Conservation (phyloP, 2,329 filamentous ascomycete species). For the Cephalotrichum gorgonifer region DNA sequence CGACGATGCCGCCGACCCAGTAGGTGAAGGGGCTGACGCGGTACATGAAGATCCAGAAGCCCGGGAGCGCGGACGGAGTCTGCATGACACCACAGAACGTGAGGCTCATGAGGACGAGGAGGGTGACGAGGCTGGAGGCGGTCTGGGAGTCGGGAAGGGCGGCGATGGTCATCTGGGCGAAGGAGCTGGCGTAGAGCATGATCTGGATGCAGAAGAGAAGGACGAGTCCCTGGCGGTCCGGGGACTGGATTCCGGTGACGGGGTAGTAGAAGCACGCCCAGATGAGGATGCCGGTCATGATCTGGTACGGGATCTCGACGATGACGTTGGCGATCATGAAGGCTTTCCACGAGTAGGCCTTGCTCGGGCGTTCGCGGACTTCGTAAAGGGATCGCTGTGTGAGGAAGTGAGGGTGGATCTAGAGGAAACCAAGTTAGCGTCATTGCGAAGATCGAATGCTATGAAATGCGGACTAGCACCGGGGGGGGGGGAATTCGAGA, state of each 20-base stretch:
- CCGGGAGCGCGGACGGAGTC: slow-evolving; percentile 51
- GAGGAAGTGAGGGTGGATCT: slow-evolving; percentile 68
- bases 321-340: slow-evolving; percentile 64
- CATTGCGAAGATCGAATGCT: not conserved
- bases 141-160: slow-evolving; percentile 60
- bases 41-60: slow-evolving; percentile 73
- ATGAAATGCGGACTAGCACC: slow-evolving; percentile 24
- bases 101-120: slow-evolving; percentile 47
- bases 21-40: slow-evolving; percentile 67
- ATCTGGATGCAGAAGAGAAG: slow-evolving; percentile 56
- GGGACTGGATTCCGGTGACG: slow-evolving; percentile 35
- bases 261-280: slow-evolving; percentile 62
- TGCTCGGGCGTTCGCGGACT: slow-evolving; percentile 63
- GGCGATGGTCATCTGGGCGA: slow-evolving; percentile 64
- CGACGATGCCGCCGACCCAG: slow-evolving; percentile 55
- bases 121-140: slow-evolving; percentile 50
- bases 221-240: slow-evolving; percentile 52
- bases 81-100: too few relatives aligned
- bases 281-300: slow-evolving; percentile 51
- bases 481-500: not conserved
- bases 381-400: slow-evolving; percentile 67
- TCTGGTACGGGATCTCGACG: slow-evolving; percentile 64
- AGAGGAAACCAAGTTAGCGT: slow-evolving; percentile 13
- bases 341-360: slow-evolving; percentile 65
- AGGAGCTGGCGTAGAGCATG: slow-evolving; percentile 61